Evolutionary conservation across 2,329 filamentous ascomycete genomes (phyloP).

Genomic region (Exophiala sp.): DNA sequence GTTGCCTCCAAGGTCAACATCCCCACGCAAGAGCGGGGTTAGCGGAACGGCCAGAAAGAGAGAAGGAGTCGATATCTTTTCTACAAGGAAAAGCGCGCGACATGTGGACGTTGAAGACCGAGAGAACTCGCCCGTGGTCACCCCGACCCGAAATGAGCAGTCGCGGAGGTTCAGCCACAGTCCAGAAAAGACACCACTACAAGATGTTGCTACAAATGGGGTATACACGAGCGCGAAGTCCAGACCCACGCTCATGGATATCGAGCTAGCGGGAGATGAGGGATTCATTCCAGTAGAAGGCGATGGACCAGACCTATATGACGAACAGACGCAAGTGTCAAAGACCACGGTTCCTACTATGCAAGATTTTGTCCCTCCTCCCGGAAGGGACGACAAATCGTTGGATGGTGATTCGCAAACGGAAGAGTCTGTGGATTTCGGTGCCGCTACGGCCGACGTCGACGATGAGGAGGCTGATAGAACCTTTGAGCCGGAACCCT

Average conservation of each 20-base stretch:
- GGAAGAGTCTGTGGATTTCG: slow-evolving; percentile 17
- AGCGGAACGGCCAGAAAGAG: slow-evolving; percentile 35
- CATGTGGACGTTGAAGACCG: slow-evolving; percentile 23
- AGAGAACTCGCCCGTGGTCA: slow-evolving; percentile 21
- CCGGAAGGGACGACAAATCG: slow-evolving; percentile 16
- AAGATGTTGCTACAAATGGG: slow-evolving; percentile 14
- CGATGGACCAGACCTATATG: slow-evolving; percentile 1
- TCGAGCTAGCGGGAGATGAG: slow-evolving; percentile 8
- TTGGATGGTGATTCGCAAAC: neutral
- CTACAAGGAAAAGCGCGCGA: slow-evolving; percentile 12
- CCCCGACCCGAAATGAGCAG: neutral
- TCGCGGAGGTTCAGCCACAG: slow-evolving; percentile 7
- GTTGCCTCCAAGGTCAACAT: slow-evolving; percentile 40
- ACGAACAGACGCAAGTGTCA: slow-evolving; percentile 6
- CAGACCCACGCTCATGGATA: slow-evolving; percentile 5
- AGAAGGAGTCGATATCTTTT: slow-evolving; percentile 21
- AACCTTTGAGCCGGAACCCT: slow-evolving; percentile 11
- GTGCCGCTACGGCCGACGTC: slow-evolving; percentile 12
- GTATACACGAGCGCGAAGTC: slow-evolving; percentile 13
- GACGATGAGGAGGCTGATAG: slow-evolving; percentile 25
- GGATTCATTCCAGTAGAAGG: slow-evolving; percentile 7
- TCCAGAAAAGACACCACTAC: slow-evolving; percentile 17
- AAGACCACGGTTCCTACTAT: neutral
- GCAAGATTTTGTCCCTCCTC: slow-evolving; percentile 4
- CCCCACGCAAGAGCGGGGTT: slow-evolving; percentile 42